phyloP scores from a whole-genome alignment of 169 alveolate genomes.

The Plasmodium gonderi region DNA sequence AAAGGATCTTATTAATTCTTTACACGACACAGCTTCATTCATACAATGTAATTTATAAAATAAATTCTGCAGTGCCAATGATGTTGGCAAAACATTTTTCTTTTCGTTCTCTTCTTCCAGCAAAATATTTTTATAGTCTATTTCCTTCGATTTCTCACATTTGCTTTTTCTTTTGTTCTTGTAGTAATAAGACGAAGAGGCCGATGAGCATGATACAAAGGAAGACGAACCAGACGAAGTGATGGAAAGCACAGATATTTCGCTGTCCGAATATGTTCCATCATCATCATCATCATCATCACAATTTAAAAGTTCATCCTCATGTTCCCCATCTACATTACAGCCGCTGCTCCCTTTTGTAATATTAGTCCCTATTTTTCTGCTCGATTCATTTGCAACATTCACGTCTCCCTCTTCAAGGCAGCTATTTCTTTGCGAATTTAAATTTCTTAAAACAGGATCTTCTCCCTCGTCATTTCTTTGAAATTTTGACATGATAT shows the following conservation, averaged over 20 bases:
- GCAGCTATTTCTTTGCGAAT: not conserved
- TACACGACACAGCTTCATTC: constrained; percentile 91
- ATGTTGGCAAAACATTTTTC: constrained; percentile 84
- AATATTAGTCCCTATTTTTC: too few species aligned
- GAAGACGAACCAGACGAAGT: constrained; percentile 65
- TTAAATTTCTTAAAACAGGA: not conserved
- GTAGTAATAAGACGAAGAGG: constrained; percentile 52
- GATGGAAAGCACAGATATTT: constrained; percentile 46
- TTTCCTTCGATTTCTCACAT: constrained; percentile 76
- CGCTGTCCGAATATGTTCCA: constrained; percentile 33
- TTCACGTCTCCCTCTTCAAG: not conserved
- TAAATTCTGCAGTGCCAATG: constrained; percentile 92
- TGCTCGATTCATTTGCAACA: not conserved
- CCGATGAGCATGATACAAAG: constrained; percentile 38
- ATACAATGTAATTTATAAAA: constrained; percentile 93
- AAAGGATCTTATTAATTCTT: constrained; percentile 93
- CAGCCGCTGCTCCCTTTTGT: too few species aligned
- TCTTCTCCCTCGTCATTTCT: not conserved
- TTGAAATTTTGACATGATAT: not conserved
- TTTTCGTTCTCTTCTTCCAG: constrained; percentile 88
- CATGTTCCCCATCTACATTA: not conserved
- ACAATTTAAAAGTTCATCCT: not conserved
- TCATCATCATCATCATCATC: not conserved
- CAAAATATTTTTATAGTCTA: constrained; percentile 80
- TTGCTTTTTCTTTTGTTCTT: constrained; percentile 42